phyloP scores from a whole-genome alignment of 2,329 filamentous ascomycete species.

The Stachybotrys chlorohalonatus region DNA sequence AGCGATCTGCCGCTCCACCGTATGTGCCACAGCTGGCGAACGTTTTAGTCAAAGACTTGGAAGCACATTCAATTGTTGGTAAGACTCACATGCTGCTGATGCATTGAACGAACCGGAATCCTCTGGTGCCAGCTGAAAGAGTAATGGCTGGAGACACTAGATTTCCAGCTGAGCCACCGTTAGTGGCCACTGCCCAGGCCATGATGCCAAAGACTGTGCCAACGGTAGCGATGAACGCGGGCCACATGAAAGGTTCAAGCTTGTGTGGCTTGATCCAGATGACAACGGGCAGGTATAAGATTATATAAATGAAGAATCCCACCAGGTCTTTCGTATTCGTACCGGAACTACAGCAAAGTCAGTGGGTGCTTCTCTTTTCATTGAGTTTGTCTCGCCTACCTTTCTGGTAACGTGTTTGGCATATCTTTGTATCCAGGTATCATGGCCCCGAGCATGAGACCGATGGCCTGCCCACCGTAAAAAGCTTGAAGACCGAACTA shows the following conservation, averaged over 20 bases:
- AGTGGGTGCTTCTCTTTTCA: neutral
- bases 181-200: neutral
- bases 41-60: neutral
- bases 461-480: neutral
- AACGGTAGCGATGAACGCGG: slow-evolving; percentile 1
- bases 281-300: neutral
- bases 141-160: neutral
- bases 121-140: neutral
- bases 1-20: neutral
- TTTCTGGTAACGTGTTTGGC: neutral
- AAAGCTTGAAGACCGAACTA: neutral
- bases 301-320: slow-evolving; percentile 1
- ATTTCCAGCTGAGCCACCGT: slow-evolving; percentile 1
- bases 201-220: slow-evolving; percentile 1
- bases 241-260: slow-evolving; percentile 1
- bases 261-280: slow-evolving; percentile 2
- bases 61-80: neutral
- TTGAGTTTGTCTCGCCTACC: neutral
- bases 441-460: slow-evolving; percentile 1
- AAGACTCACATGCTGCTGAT: neutral
- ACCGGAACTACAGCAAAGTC: neutral
- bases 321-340: slow-evolving; percentile 1
- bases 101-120: neutral
- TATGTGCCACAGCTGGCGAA: neutral
- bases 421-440: neutral